Evolutionary conservation across 2,329 filamentous ascomycete species (phyloP).

Genomic region (Peltaster fructicola): DNA sequence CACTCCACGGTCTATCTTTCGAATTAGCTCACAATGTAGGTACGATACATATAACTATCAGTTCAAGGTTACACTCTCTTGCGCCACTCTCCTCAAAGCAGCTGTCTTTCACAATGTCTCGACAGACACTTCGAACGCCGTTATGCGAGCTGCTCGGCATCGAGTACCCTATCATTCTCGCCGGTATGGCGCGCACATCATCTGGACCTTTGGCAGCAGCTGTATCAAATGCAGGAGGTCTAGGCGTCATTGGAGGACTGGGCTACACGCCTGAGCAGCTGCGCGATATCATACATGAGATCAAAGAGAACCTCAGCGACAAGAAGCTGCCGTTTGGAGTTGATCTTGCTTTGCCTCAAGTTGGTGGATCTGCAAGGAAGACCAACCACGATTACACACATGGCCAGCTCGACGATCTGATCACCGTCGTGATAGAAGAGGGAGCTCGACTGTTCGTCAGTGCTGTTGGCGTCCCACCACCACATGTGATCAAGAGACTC

Average conservation of each 20-base stretch:
- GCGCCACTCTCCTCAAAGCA: no score
- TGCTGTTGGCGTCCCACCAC: conserved; percentile 74
- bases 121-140: conserved; percentile 49
- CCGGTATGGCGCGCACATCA: conserved; percentile 81
- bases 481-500: conserved; percentile 52
- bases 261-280: conserved; percentile 59
- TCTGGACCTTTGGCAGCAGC: conserved; percentile 64
- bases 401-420: conserved; percentile 71
- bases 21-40: no score
- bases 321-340: conserved; percentile 71
- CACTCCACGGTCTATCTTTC: no score
- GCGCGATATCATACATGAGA: conserved; percentile 64
- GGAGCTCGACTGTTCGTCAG: conserved; percentile 74
- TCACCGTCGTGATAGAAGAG: conserved; percentile 69
- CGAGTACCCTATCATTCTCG: conserved; percentile 74
- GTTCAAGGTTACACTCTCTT: no score
- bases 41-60: no score
- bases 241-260: conserved; percentile 45
- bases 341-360: conserved; percentile 77
- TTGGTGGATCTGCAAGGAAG: conserved; percentile 66
- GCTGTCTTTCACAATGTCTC: conserved; percentile 13
- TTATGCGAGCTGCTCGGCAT: conserved; percentile 66
- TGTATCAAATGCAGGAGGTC: conserved; percentile 73
- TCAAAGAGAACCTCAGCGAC: conserved; percentile 54
- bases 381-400: conserved; percentile 95